Evolutionary conservation across 805 yeast genomes (phyloP).

Genomic region (Metschnikowia vanudenii): DNA sequence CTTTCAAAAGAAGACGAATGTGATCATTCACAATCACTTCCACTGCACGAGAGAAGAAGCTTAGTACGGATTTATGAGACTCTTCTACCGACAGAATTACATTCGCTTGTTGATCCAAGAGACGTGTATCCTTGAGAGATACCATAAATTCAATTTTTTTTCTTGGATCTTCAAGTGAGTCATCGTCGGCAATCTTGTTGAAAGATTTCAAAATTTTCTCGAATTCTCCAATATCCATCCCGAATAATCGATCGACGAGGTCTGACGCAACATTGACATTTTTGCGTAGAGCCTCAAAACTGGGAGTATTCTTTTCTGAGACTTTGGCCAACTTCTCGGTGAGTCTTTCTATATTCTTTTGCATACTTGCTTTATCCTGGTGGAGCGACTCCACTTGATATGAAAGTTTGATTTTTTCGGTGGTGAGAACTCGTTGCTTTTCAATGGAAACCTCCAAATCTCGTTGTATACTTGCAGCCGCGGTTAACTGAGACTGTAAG

Average conservation of each 20-base stretch:
- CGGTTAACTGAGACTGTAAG: constrained; percentile 12
- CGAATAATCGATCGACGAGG: constrained; percentile 38
- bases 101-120: constrained; percentile 5
- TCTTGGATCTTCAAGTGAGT: constrained; percentile 59
- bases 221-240: constrained; percentile 45
- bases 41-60: constrained; percentile 59
- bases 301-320: constrained; percentile 21
- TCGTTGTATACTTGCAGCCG: constrained; percentile 33
- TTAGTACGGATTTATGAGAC: constrained; percentile 46
- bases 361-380: constrained; percentile 38
- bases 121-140: constrained; percentile 18
- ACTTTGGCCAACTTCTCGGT: constrained; percentile 32
- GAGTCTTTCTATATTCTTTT: constrained; percentile 36
- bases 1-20: constrained; percentile 38
- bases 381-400: constrained; percentile 38
- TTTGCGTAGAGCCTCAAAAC: constrained; percentile 10
- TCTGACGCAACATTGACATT: constrained; percentile 2
- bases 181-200: constrained; percentile 54
- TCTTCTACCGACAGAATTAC: constrained; percentile 19
- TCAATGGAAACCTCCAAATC: constrained; percentile 43
- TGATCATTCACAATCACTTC: constrained; percentile 59
- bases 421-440: constrained; percentile 42
- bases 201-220: constrained; percentile 50
- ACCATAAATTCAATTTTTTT: constrained; percentile 46
- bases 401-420: constrained; percentile 45